These are phyloP conservation scores for Kuraishia hungarica DNA, from an alignment of 805 yeast genomes.

Conservation along the genomic window DNA sequence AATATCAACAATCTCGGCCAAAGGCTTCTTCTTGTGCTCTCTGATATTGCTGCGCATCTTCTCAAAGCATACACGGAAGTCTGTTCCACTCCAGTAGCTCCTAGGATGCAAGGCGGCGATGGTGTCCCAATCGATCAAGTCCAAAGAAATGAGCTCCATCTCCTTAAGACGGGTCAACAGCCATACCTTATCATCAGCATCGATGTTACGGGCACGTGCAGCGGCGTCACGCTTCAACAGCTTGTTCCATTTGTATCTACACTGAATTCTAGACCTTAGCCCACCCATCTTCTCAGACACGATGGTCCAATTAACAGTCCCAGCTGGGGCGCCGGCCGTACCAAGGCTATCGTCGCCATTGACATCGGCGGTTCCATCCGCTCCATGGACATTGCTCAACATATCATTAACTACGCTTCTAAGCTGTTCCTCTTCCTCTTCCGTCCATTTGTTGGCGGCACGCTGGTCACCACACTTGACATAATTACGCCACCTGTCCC, in stretches of 20 bases:
- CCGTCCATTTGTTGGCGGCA: slow-evolving; percentile 72
- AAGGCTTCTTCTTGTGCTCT: slow-evolving; percentile 33
- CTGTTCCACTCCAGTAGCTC: slow-evolving; percentile 47
- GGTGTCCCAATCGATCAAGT: slow-evolving; percentile 46
- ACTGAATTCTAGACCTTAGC: slow-evolving; percentile 81
- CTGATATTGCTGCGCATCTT: slow-evolving; percentile 44
- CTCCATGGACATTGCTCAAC: slow-evolving; percentile 25
- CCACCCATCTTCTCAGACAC: slow-evolving; percentile 91
- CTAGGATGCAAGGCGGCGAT: slow-evolving; percentile 38
- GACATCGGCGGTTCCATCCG: slow-evolving; percentile 6
- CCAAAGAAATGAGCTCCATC: slow-evolving; percentile 30
- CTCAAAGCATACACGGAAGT: slow-evolving; percentile 54
- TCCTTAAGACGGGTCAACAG: slow-evolving; percentile 37
- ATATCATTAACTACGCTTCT: slow-evolving; percentile 45
- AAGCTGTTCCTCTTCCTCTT: slow-evolving; percentile 59
- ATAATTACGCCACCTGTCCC: slow-evolving; percentile 95
- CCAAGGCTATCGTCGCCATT: neutral
- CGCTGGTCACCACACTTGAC: slow-evolving; percentile 83
- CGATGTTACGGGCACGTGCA: slow-evolving; percentile 33
- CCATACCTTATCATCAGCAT: slow-evolving; percentile 40
- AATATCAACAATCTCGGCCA: slow-evolving; percentile 20
- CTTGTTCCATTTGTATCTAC: slow-evolving; percentile 94
- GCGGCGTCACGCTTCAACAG: slow-evolving; percentile 51
- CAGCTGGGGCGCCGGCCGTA: slow-evolving; percentile 16
- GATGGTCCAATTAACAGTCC: slow-evolving; percentile 79